Base-by-base conservation (phyloP, 164 flowering plant genomes). In the Hamamelis virginiana region DNA sequence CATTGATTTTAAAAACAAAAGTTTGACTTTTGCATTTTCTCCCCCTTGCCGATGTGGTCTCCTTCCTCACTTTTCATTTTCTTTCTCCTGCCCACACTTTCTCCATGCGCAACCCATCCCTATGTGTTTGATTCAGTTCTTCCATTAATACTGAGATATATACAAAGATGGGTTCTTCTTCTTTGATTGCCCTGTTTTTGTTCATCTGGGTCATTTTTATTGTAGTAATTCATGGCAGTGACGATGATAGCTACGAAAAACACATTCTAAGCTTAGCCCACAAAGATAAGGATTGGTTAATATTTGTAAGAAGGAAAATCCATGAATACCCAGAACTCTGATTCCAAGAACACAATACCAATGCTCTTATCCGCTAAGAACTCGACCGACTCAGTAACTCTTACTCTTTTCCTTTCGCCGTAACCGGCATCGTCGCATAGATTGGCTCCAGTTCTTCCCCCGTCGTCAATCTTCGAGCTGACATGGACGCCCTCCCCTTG, bases 401-500 rank as follows among this genome's bases (percentile, higher is more conserved):
- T 45, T 91, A 86, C 69, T 19, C 75, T 2, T 84, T 77, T 85
- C 97, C 97, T 33, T 41, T 89, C 66, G 92, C 94, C 66, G 51
- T 73, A 65, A 91, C 97, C 8, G 98, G 98, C 13, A 33, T 89
- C 18, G 97, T 93, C 57, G 92, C 91, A 5, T 77, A 74, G 64
- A 83, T 91, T 50, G 95, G 95, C 25, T 73, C 90, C 21, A 94
- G 96, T 26, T 75, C 78, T 50, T 65, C 65, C 5, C 96, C 96
- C 3, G 78, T 89, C 59, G 92, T 93, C 13, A 94, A 95, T 57
- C 85, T 93, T 28, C 81, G 98, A 19, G 97, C 95, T 9, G 97
- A 93, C 69, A 93, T 93, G 92, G 98, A 93, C 66, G 98, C 95
- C 25, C 85, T 93, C 10, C 97, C 91, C n/a, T 15, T 93, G 80